Conservation (phyloP, 139 green algal species). For the Haematococcus lacustris region DNA sequence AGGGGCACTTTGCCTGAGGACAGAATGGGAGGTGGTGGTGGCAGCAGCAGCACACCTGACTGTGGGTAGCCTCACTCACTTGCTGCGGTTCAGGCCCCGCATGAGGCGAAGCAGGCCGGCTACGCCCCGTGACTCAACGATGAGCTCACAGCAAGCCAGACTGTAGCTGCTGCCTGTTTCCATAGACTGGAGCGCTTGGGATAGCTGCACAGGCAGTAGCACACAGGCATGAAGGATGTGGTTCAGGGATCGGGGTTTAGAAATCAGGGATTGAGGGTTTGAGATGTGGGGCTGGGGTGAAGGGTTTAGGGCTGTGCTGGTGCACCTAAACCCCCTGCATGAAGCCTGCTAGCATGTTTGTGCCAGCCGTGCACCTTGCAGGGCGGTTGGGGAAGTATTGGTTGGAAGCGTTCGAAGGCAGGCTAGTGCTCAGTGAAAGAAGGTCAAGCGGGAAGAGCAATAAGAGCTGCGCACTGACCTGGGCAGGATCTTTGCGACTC, state of each 20-base stretch:
- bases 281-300: not conserved
- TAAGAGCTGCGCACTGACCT: slow-evolving; percentile 9
- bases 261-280: not conserved
- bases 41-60: not conserved
- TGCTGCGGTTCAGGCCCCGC: slow-evolving; percentile 52
- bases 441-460: not conserved
- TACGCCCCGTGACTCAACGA: slow-evolving; percentile 31
- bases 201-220: slow-evolving; percentile 21
- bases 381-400: too few species aligned
- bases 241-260: not conserved
- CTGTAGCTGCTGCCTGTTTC: slow-evolving; percentile 42
- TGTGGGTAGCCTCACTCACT: slow-evolving; percentile 5
- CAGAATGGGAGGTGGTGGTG: not conserved
- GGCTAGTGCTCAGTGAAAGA: not conserved
- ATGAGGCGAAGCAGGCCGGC: slow-evolving; percentile 45
- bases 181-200: slow-evolving; percentile 24
- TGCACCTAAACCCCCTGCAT: not conserved
- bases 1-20: not conserved
- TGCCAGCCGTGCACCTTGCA: not conserved
- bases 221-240: not conserved
- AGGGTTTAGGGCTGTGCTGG: not conserved
- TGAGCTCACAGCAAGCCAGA: slow-evolving; percentile 49
- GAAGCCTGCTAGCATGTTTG: not conserved
- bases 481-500: slow-evolving; percentile 23
- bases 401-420: not conserved